These are phyloP conservation scores for Kwoniella mangroviensis DNA, from an alignment of 768 basidiomycete species.

Conservation along the genomic window DNA sequence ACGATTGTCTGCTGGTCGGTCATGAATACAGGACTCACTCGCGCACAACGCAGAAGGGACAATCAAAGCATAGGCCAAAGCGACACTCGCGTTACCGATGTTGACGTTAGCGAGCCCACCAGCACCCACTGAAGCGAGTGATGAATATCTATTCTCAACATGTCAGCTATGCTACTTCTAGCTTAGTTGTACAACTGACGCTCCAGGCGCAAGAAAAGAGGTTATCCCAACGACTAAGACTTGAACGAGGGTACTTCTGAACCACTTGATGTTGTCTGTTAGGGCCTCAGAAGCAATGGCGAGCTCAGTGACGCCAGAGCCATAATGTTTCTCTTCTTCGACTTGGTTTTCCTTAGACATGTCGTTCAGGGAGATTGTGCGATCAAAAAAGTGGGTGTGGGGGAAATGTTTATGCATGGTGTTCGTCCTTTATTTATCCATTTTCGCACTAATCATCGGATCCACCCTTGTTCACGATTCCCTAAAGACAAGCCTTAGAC, in stretches of 20 bases:
- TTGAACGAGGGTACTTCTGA: conserved; percentile 15
- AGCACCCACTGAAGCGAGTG: conserved; percentile 21
- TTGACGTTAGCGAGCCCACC: conserved; percentile 21
- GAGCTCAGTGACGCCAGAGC: not conserved
- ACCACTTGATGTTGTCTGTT: conserved; percentile 13
- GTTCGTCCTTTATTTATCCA: too few species aligned
- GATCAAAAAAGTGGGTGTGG: too few species aligned
- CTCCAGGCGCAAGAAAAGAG: conserved; percentile 23
- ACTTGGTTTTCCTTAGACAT: conserved; percentile 2
- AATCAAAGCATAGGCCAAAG: conserved; percentile 22
- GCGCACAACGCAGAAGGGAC: conserved; percentile 16
- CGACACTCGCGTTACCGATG: conserved; percentile 19
- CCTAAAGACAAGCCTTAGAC: too few species aligned
- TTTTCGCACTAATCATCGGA: too few species aligned
- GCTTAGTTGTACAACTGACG: not conserved
- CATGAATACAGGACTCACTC: not conserved
- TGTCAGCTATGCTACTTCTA: too few species aligned
- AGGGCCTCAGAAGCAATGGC: not conserved
- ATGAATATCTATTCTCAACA: not conserved
- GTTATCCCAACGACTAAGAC: conserved; percentile 18
- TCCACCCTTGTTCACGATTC: too few species aligned
- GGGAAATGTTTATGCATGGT: too few species aligned
- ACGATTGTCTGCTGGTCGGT: not conserved
- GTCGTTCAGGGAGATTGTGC: not conserved
- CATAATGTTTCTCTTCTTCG: conserved; percentile 3